A percentile compares a stretch with the other conserved stretches of the same genome.
Evolutionary conservation across 2,329 filamentous ascomycete species (phyloP).

Genomic region (Alternaria arborescens): DNA sequence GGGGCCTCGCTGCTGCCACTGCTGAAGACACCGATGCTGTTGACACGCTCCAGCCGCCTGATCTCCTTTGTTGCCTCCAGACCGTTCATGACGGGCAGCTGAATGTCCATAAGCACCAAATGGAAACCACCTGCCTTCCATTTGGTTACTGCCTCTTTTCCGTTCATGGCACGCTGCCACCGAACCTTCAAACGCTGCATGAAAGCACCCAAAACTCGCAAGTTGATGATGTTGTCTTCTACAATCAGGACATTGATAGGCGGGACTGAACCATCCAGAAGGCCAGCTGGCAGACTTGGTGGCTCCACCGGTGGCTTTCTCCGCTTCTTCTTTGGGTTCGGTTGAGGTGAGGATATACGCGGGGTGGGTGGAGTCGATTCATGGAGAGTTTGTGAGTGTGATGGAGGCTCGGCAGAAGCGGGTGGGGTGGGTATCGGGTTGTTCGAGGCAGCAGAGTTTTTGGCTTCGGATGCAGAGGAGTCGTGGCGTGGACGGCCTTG

Average conservation of each 20-base stretch:
- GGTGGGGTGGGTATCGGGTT: slow-evolving; percentile 66
- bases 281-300: slow-evolving; percentile 63
- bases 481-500: slow-evolving; percentile 49
- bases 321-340: slow-evolving; percentile 56
- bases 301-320: slow-evolving; percentile 50
- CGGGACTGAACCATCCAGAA: slow-evolving; percentile 81
- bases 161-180: slow-evolving; percentile 97
- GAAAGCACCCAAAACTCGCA: slow-evolving; percentile 91
- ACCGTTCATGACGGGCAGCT: slow-evolving; percentile 95
- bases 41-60: slow-evolving; percentile 84
- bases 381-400: slow-evolving; percentile 45
- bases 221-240: slow-evolving; percentile 98
- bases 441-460: slow-evolving; percentile 52
- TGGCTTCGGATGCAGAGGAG: slow-evolving; percentile 55
- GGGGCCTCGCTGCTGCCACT: slow-evolving; percentile 57
- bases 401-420: slow-evolving; percentile 54
- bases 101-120: slow-evolving; percentile 97
- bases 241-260: slow-evolving; percentile 98
- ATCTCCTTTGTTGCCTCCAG: slow-evolving; percentile 96
- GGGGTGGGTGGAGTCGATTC: slow-evolving; percentile 58
- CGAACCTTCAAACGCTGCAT: slow-evolving; percentile 95
- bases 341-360: slow-evolving; percentile 60
- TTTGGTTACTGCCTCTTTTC: slow-evolving; percentile 88
- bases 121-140: slow-evolving; percentile 95
- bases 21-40: slow-evolving; percentile 89